Evolutionary conservation across 2,329 filamentous ascomycete species (phyloP), one percentile per base, ranked within the genome.

Genomic region (Stagonosporopsis chrysanthemi): DNA sequence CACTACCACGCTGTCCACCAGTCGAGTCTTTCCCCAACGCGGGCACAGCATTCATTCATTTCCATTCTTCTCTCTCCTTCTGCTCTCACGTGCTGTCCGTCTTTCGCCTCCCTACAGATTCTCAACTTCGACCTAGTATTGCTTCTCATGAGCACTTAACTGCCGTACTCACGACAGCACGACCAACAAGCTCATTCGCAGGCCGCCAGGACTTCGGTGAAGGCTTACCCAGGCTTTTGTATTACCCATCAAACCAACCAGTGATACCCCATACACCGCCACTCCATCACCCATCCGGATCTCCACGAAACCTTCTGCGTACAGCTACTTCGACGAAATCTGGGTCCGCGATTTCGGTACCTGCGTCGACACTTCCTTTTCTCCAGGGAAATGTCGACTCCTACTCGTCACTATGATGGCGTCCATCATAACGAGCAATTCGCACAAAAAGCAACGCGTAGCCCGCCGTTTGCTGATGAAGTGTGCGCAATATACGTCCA

Each of bases 401-500:
- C 64, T 14, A 47, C 52, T 44, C 55, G 38, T 22, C 66, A 65
- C 24, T 60, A 63, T 45, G 70, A 75, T 53, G 69, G 70, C 45
- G 63, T 66, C 22, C 58, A 51, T 29, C 60, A 60, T 29, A 45
- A 46, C 26, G 69, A 72, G 11, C 46, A 61, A 29, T 63, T 65
- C 28, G 61, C 62, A 23, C 72, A 70, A 46, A 81, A 81, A 70
- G 79, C 79, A 48, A 66, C 67, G 50, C 69, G 69, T 60, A 77
- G 70, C 60, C 71, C 74, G 46, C 67, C 71, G 48, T 66, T 71
- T 43, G 74, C 74, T 17, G 77, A 80, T 26, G 80, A 84, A 63
- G 78, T 87, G 9, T 87, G 87, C 55, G 92, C 92, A 57, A 94
- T 99, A 49, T 98, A 97, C 75, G 89, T 99, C 41, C 95, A 99